Percentiles rank a stretch among this genome's conserved stretches.
Evolutionary conservation across 2,329 filamentous ascomycete species (phyloP).

Genomic region (Fusarium tupiense): DNA sequence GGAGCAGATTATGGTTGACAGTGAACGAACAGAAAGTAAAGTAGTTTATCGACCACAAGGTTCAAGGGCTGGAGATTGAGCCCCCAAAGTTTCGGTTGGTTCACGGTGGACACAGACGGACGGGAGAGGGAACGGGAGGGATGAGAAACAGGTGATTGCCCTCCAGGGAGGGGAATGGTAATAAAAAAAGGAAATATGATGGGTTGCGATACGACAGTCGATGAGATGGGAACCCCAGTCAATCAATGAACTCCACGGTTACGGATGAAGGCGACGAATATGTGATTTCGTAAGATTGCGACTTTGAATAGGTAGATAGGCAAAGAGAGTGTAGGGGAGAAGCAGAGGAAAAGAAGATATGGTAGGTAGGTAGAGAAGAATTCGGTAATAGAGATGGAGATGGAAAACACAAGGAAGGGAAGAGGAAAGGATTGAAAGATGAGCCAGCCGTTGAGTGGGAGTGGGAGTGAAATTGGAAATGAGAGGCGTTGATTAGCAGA

Average conservation of each 20-base stretch:
- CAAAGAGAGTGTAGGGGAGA: neutral
- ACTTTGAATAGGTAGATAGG: neutral
- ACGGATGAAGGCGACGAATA: constrained; percentile 4
- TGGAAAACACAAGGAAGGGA: constrained; percentile 7
- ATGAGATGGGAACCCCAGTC: constrained; percentile 18
- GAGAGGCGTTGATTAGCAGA: constrained; percentile 39
- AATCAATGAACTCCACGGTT: constrained; percentile 11
- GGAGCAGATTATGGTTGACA: neutral
- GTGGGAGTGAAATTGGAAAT: constrained; percentile 30
- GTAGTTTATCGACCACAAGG: constrained; percentile 16
- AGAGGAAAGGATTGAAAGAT: constrained; percentile 4
- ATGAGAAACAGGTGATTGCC: constrained; percentile 42
- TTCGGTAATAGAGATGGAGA: neutral
- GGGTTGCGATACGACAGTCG: constrained; percentile 12
- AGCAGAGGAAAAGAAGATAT: neutral
- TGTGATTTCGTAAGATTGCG: constrained; percentile 9
- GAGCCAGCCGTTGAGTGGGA: constrained; percentile 1
- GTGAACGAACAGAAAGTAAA: constrained; percentile 6
- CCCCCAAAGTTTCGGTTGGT: constrained; percentile 9
- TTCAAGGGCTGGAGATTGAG: constrained; percentile 21
- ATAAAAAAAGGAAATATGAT: constrained; percentile 38
- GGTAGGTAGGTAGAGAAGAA: neutral
- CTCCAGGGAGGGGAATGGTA: constrained; percentile 42
- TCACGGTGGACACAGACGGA: constrained; percentile 11
- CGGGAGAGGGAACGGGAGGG: constrained; percentile 29